These are phyloP conservation scores for Phytopythium helicoides DNA, from an alignment of 352 stramenopile genomes.

Conservation along the genomic window DNA sequence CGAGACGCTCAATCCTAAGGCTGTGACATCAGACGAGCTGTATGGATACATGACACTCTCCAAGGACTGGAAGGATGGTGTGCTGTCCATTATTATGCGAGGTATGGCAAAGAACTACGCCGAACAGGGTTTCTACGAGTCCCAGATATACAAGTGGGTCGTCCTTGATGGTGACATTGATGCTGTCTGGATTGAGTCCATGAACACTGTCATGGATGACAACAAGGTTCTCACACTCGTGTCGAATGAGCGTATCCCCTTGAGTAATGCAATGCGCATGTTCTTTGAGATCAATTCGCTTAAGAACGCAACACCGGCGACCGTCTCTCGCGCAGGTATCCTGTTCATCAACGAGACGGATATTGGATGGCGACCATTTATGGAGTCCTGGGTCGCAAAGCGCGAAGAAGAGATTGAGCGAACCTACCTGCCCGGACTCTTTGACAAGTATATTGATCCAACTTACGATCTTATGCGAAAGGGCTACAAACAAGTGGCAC, in stretches of 20 bases:
- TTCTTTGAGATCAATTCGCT: conserved; percentile 90
- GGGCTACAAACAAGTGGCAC: conserved; percentile 94
- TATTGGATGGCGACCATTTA: conserved; percentile 95
- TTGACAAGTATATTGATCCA: conserved; percentile 96
- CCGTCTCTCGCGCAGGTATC: conserved; percentile 85
- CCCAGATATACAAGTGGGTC: conserved; percentile 90
- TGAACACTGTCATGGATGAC: conserved; percentile 98
- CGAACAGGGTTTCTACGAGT: conserved; percentile 94
- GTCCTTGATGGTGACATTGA: conserved; percentile 88
- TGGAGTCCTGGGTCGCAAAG: conserved; percentile 95
- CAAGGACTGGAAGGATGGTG: conserved; percentile 89
- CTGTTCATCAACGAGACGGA: conserved; percentile 89
- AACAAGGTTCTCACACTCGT: conserved; percentile 96
- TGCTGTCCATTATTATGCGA: conserved; percentile 90
- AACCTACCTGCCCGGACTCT: conserved; percentile 91
- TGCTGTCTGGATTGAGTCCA: conserved; percentile 88
- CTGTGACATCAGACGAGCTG: conserved; percentile 89
- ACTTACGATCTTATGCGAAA: conserved; percentile 94
- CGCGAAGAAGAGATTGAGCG: conserved; percentile 90
- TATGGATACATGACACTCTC: conserved; percentile 92
- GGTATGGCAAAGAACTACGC: conserved; percentile 90
- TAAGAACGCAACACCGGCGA: conserved; percentile 85
- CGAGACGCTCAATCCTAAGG: conserved; percentile 87
- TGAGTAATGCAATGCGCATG: conserved; percentile 87
- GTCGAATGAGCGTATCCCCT: conserved; percentile 84